Evolutionary conservation across 768 basidiomycete genomes (phyloP).

Genomic region (Solioccasus polychromus): DNA sequence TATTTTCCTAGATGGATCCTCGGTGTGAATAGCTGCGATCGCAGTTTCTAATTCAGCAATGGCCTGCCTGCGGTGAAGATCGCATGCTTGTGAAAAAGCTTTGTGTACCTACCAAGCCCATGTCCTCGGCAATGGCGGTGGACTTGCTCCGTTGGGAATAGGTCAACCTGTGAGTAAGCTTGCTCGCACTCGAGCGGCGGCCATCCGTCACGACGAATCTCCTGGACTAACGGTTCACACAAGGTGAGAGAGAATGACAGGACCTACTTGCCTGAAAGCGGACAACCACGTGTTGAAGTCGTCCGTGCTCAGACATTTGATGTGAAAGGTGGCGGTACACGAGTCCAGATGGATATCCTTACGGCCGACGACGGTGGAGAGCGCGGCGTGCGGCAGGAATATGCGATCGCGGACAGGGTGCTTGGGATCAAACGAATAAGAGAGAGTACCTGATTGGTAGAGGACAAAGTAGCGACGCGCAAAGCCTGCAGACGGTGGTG

Average conservation of each 20-base stretch:
- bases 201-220: conserved; percentile 51
- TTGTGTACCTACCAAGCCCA: conserved; percentile 51
- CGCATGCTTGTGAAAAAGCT: neutral
- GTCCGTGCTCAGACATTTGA: conserved; percentile 67
- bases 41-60: conserved; percentile 58
- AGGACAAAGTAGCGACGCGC: conserved; percentile 81
- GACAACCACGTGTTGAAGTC: conserved; percentile 77
- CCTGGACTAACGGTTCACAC: conserved; percentile 37
- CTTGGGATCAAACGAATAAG: conserved; percentile 72
- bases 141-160: conserved; percentile 48
- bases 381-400: conserved; percentile 65
- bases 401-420: conserved; percentile 72
- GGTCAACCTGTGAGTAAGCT: conserved; percentile 40
- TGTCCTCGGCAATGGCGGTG: conserved; percentile 58
- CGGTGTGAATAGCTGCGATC: conserved; percentile 41
- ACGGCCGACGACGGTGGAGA: conserved; percentile 68
- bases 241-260: conserved; percentile 6
- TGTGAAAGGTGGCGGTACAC: conserved; percentile 73
- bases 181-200: conserved; percentile 34
- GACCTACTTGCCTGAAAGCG: conserved; percentile 57
- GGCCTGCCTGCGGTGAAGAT: conserved; percentile 38
- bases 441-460: conserved; percentile 62
- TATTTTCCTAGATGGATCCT: conserved; percentile 37
- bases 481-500: conserved; percentile 53
- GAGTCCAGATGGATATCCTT: conserved; percentile 83